phyloP scores from a whole-genome alignment of 495 filamentous ascomycete genomes.

The Penicillium crystallinum region DNA sequence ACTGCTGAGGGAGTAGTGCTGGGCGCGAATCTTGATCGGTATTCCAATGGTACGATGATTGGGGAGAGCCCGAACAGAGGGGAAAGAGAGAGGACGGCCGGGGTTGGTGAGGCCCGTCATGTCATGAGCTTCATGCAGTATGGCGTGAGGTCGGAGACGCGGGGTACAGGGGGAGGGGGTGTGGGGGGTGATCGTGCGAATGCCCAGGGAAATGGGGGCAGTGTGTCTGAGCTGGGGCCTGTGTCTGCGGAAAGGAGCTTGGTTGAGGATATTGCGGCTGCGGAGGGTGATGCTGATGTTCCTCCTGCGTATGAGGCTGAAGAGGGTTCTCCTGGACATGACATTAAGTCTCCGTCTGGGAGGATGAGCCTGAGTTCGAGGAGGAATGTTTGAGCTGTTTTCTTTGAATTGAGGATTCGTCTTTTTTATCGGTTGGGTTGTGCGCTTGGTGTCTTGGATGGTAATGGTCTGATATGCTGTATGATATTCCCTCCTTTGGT shows the following conservation, averaged over 20 bases:
- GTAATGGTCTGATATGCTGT: neutral
- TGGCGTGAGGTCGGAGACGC: constrained; percentile 6
- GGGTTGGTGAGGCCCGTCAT: constrained; percentile 10
- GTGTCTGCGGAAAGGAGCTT: neutral
- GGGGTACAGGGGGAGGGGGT: neutral
- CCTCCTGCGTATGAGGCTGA: constrained; percentile 15
- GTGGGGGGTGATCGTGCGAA: neutral
- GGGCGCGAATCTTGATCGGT: constrained; percentile 25
- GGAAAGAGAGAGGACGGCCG: neutral
- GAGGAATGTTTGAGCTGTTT: neutral
- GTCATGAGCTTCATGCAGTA: constrained; percentile 38
- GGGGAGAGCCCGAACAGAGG: neutral
- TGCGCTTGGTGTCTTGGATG: neutral
- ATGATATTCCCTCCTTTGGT: neutral
- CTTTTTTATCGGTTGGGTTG: neutral
- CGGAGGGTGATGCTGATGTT: constrained; percentile 1
- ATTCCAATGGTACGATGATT: constrained; percentile 3
- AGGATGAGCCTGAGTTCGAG: constrained; percentile 1
- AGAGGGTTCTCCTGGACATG: neutral
- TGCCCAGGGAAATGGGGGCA: neutral
- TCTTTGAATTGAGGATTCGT: neutral
- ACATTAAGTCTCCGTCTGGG: constrained; percentile 13
- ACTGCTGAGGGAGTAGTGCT: constrained; percentile 28
- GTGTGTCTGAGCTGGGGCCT: neutral
- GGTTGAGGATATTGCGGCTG: neutral